Percentiles rank a stretch among this genome's conserved stretches.
phyloP scores from a whole-genome alignment of 495 filamentous ascomycete species.

The Penicillium psychrofluorescens region DNA sequence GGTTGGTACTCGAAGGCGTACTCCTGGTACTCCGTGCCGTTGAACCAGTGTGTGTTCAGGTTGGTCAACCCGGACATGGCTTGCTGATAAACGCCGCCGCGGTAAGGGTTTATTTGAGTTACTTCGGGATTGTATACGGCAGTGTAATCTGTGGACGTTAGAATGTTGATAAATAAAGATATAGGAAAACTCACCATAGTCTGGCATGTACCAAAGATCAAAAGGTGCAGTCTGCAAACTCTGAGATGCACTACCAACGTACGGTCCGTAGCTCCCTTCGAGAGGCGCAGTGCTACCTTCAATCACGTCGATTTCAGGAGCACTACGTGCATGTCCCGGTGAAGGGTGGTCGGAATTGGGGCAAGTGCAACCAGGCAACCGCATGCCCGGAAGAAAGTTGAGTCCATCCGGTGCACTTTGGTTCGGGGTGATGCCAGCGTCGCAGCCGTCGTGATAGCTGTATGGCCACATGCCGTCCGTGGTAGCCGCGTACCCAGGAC shows the following conservation, averaged over 20 bases:
- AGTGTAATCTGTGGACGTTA: conserved; percentile 38
- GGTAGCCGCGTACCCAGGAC: conserved; percentile 61
- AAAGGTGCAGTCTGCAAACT: conserved; percentile 70
- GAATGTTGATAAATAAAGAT: not conserved
- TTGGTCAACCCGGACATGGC: conserved; percentile 64
- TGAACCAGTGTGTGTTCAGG: conserved; percentile 72
- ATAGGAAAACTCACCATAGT: conserved; percentile 42
- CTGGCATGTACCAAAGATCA: conserved; percentile 69
- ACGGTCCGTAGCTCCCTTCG: conserved; percentile 34
- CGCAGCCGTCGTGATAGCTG: conserved; percentile 66
- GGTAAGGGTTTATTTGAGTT: conserved; percentile 58
- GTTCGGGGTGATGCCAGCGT: conserved; percentile 71
- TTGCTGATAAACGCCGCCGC: conserved; percentile 65
- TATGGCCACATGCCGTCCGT: conserved; percentile 78
- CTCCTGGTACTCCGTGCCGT: conserved; percentile 62
- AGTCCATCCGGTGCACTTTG: conserved; percentile 63
- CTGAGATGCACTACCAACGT: conserved; percentile 60
- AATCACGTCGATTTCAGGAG: conserved; percentile 71
- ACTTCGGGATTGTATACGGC: conserved; percentile 54
- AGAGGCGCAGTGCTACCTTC: conserved; percentile 59
- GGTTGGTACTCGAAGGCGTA: conserved; percentile 70
- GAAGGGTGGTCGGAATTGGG: conserved; percentile 58
- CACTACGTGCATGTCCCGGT: conserved; percentile 61
- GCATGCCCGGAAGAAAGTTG: conserved; percentile 66
- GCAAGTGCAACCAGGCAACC: conserved; percentile 65